These are phyloP conservation scores for Aspergillus quadricinctus DNA, from an alignment of 2,329 filamentous ascomycete species.

Conservation along the genomic window DNA sequence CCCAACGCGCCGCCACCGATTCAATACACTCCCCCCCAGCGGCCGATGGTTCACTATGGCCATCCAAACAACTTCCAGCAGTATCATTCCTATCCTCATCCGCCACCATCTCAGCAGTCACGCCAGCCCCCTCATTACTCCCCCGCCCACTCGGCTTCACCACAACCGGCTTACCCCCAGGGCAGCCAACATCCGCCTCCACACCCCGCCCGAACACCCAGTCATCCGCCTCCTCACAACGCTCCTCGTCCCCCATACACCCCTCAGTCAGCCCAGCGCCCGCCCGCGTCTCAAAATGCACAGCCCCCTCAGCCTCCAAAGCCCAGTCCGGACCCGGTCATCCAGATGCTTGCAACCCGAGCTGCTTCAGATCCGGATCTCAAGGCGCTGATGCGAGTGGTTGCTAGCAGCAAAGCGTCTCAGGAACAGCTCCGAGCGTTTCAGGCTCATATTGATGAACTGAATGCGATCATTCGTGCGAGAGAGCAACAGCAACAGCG, in stretches of 20 bases:
- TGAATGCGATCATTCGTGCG: slow-evolving; percentile 47
- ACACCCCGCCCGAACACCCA: slow-evolving; percentile 11
- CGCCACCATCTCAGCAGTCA: slow-evolving; percentile 23
- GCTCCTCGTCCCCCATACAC: slow-evolving; percentile 18
- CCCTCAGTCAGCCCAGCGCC: slow-evolving; percentile 24
- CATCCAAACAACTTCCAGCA: slow-evolving; percentile 39
- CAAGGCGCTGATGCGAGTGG: slow-evolving; percentile 49
- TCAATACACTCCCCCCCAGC: slow-evolving; percentile 36
- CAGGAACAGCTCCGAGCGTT: slow-evolving; percentile 48
- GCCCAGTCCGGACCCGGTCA: slow-evolving; percentile 47
- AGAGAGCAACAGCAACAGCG: slow-evolving; percentile 38
- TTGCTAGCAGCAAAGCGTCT: slow-evolving; percentile 47
- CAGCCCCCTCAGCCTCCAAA: slow-evolving; percentile 36
- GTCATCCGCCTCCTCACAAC: slow-evolving; percentile 10
- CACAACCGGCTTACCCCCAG: slow-evolving; percentile 23
- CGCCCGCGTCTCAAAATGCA: slow-evolving; percentile 24
- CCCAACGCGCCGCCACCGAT: slow-evolving; percentile 36
- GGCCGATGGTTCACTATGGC: slow-evolving; percentile 42
- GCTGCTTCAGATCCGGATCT: slow-evolving; percentile 46
- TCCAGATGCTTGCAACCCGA: slow-evolving; percentile 50
- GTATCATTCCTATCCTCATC: slow-evolving; percentile 37
- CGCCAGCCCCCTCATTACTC: slow-evolving; percentile 24
- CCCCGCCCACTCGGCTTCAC: slow-evolving; percentile 22
- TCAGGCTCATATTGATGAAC: slow-evolving; percentile 49
- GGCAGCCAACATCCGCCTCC: slow-evolving; percentile 20